Evolutionary conservation across 441 rosid species (phyloP), one percentile per base, ranked within the genome.

Genomic region (Aquilaria agallochum): DNA sequence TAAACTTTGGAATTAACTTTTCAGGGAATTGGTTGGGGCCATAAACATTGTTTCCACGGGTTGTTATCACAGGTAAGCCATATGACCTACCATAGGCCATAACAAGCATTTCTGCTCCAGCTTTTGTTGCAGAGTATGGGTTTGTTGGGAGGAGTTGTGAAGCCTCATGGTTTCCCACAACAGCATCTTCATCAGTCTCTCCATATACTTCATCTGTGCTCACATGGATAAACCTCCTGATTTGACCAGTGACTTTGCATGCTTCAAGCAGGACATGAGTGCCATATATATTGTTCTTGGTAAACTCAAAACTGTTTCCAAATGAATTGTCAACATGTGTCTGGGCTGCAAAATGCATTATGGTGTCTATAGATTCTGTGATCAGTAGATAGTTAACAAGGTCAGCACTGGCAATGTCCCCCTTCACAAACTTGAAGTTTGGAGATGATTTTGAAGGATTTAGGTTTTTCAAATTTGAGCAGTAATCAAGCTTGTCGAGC

Each of bases 401-500:
- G 45, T 84, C 90, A 53, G 79, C 90, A 69, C 90, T 82, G 54
- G 76, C 90, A 2, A 84, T 84, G 52, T 84, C 90, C 63, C 90
- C 90, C 69, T 84, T 80, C 11, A 84, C 96, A 67, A 92, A 92
- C 86, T 92, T 92, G 74, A 92, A 87, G 76, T 92, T 89, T 2
- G 95, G 79, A 2, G 87, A 87, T 5, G 86, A 73, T 63, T 86
- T 83, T 0, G 91, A 92, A 11, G 93, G 96, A 53, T 77, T 71
- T 20, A 92, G 89, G 58, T 92, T 92, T 53, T 92, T 92, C 56
- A 89, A 75, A 68, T 87, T 92, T 0, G 98, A 92, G 50, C 98
- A 92, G 68, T 92, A 92, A 71, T 92, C 98, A 42, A 92, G 96
- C 79, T 92, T 92, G 88, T 92, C 98, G 34, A 92, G 91, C 42